Evolutionary conservation across 1,284 basidiomycete genomes (phyloP).

Genomic region (Cryptococcus jaspeensis): DNA sequence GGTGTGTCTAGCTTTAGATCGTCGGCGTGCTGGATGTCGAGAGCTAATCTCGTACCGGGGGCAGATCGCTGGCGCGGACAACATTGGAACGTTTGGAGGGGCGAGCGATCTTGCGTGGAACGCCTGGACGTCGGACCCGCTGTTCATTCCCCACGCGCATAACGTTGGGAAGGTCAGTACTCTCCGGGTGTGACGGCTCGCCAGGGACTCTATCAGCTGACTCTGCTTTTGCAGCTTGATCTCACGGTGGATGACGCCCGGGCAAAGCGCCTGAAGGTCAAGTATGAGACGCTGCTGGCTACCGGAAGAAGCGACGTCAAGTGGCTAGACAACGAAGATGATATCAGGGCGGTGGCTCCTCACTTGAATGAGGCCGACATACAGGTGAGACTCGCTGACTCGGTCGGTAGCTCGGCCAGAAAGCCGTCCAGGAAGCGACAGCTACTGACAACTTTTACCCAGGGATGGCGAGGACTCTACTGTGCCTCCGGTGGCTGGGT

Average conservation of each 20-base stretch:
- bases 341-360: constrained; percentile 26
- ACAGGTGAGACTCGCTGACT: constrained; percentile 16
- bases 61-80: constrained; percentile 14
- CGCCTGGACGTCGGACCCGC: constrained; percentile 40
- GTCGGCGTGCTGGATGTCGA: constrained; percentile 8
- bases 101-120: constrained; percentile 21
- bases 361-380: constrained; percentile 22
- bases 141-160: constrained; percentile 41
- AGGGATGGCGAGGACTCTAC: constrained; percentile 41
- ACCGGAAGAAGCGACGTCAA: constrained; percentile 1
- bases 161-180: constrained; percentile 37
- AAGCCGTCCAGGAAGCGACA: background rate
- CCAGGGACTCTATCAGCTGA: background rate
- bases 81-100: constrained; percentile 13
- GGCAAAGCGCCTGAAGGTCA: background rate
- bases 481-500: constrained; percentile 43
- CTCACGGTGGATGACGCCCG: constrained; percentile 4
- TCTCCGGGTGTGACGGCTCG: background rate
- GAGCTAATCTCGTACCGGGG: background rate
- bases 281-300: constrained; percentile 1
- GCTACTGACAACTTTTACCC: background rate
- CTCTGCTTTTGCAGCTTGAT: constrained; percentile 3
- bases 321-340: constrained; percentile 21
- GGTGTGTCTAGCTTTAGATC: constrained; percentile 22
- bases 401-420: background rate